phyloP scores from a whole-genome alignment of 2,329 filamentous ascomycete genomes.

The Aspergillus sergii region DNA sequence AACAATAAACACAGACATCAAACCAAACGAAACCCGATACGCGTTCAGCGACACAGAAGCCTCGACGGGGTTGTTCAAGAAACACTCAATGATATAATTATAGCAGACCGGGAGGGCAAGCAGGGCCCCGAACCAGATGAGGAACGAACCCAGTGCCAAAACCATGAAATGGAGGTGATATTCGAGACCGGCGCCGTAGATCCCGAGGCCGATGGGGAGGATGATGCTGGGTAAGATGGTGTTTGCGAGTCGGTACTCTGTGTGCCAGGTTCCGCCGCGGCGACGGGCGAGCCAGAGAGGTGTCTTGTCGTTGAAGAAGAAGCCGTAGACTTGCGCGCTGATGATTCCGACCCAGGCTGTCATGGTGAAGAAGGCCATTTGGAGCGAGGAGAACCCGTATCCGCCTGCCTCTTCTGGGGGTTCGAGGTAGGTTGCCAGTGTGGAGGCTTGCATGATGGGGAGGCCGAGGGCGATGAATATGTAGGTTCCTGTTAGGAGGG shows the following conservation, averaged over 20 bases:
- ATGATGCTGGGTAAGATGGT: conserved; percentile 30
- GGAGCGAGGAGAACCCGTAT: conserved; percentile 46
- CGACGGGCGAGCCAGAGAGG: conserved; percentile 37
- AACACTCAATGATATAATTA: conserved; percentile 36
- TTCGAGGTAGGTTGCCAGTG: conserved; percentile 44
- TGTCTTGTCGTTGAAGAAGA: conserved; percentile 43
- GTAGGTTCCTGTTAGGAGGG: conserved; percentile 43
- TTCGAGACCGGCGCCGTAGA: conserved; percentile 44
- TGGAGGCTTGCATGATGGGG: conserved; percentile 38
- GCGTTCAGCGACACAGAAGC: conserved; percentile 6
- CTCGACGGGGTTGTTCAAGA: conserved; percentile 26
- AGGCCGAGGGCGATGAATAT: conserved; percentile 41
- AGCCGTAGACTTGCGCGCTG: conserved; percentile 39
- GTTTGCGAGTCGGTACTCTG: conserved; percentile 35
- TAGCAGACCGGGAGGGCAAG: conserved; percentile 26
- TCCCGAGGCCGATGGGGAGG: conserved; percentile 35
- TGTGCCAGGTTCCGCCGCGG: conserved; percentile 35
- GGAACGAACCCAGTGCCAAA: conserved; percentile 43
- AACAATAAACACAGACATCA: conserved; percentile 9
- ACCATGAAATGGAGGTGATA: conserved; percentile 46
- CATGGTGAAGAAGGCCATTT: conserved; percentile 46
- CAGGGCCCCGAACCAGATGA: conserved; percentile 43
- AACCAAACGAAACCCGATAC: conserved; percentile 3
- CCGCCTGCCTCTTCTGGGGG: conserved; percentile 36
- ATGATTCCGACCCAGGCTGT: conserved; percentile 46